Conservation (phyloP, 108 stramenopile species). For the Schizochytrium sp. region DNA sequence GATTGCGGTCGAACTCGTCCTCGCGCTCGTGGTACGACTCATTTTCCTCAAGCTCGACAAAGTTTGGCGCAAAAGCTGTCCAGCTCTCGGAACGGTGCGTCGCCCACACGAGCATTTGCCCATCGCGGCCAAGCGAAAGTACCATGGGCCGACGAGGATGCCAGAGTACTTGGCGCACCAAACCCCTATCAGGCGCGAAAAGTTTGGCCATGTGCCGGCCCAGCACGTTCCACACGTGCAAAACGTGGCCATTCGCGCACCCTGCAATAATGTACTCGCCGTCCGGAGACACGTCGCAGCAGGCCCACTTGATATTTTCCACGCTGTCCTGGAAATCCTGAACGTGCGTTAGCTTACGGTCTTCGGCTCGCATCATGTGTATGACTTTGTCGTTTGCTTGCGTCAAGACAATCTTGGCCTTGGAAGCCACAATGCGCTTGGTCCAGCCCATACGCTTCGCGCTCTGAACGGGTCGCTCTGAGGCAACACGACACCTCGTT, state of each 20-base stretch:
- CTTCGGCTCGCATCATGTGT: neutral
- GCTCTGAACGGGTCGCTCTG: neutral
- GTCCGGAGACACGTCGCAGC: neutral
- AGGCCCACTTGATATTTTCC: neutral
- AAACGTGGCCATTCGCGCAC: neutral
- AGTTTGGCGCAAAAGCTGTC: slow-evolving; percentile 6
- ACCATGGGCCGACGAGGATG: neutral
- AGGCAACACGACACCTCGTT: neutral
- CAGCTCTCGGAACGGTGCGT: slow-evolving; percentile 6
- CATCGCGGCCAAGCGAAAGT: neutral
- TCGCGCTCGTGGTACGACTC: neutral
- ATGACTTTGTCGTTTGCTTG: neutral
- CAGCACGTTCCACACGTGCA: slow-evolving; percentile 15
- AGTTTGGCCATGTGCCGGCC: slow-evolving; percentile 15
- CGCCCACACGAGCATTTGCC: neutral
- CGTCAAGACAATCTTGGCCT: neutral
- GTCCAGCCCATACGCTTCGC: neutral
- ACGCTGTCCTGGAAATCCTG: slow-evolving; percentile 6
- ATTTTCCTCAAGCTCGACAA: neutral
- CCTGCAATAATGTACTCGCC: slow-evolving; percentile 16
- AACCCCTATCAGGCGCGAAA: neutral
- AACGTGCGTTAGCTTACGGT: neutral
- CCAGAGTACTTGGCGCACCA: neutral
- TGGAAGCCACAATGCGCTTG: neutral
- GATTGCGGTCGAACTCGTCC: slow-evolving; percentile 13